Evolutionary conservation across 2,329 filamentous ascomycete genomes (phyloP).

Genomic region (Trichophyton rubrum): DNA sequence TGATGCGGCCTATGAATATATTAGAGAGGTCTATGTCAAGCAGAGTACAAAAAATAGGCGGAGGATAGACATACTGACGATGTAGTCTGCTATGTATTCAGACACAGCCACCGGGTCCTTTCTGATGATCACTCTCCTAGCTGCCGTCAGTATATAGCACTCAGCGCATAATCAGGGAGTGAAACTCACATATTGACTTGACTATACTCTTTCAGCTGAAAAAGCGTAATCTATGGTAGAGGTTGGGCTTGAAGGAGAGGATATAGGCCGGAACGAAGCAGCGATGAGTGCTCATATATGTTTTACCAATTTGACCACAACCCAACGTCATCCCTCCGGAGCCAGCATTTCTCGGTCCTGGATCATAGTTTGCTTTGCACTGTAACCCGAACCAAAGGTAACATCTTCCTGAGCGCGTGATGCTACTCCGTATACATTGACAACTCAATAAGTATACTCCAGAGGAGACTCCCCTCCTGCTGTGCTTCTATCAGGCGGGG

Average conservation of each 20-base stretch:
- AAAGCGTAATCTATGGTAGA: too few relatives aligned
- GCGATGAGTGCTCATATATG: neutral
- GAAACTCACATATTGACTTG: neutral
- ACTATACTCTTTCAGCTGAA: neutral
- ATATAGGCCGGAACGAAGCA: neutral
- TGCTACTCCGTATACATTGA: neutral
- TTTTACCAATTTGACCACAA: too few relatives aligned
- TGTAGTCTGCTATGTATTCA: constrained; percentile 67
- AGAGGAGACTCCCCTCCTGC: neutral
- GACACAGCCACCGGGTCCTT: constrained; percentile 58
- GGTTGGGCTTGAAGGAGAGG: neutral
- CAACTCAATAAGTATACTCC: neutral
- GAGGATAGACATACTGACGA: constrained; percentile 46
- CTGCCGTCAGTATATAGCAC: constrained; percentile 2
- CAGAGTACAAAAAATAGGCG: neutral
- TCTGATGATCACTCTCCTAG: constrained; percentile 72
- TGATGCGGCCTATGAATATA: constrained; percentile 53
- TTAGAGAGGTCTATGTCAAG: neutral
- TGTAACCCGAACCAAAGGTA: neutral
- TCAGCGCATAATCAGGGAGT: too few relatives aligned
- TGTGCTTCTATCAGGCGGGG: neutral
- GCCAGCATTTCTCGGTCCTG: neutral
- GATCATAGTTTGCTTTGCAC: neutral
- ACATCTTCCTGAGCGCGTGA: neutral
- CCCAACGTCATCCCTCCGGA: too few relatives aligned